phyloP scores from a whole-genome alignment of 2,329 filamentous ascomycete genomes.

The Furcasterigmium sp. region DNA sequence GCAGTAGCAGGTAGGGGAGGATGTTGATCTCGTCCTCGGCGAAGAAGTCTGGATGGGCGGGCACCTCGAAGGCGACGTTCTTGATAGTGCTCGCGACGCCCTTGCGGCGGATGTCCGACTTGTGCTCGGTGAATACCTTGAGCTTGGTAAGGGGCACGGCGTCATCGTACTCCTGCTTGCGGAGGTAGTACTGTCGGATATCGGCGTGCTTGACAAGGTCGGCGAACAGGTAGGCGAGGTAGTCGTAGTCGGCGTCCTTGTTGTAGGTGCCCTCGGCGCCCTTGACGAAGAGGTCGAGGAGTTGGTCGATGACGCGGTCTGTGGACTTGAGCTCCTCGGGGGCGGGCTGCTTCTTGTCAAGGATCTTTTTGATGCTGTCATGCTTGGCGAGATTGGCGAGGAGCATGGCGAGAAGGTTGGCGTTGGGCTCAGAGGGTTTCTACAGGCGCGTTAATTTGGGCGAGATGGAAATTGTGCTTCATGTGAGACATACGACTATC shows the following conservation, averaged over 20 bases:
- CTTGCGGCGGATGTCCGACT: slow-evolving; percentile 74
- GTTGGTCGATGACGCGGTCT: slow-evolving; percentile 74
- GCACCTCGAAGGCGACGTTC: slow-evolving; percentile 81
- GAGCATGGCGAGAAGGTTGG: slow-evolving; percentile 84
- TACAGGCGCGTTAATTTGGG: neutral
- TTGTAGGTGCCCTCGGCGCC: slow-evolving; percentile 80
- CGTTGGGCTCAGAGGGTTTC: slow-evolving; percentile 72
- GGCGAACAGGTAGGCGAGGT: slow-evolving; percentile 89
- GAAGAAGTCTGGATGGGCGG: slow-evolving; percentile 66
- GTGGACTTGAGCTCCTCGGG: slow-evolving; percentile 69
- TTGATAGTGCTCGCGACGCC: slow-evolving; percentile 98
- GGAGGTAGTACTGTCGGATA: slow-evolving; percentile 70
- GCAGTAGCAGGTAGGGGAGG: slow-evolving; percentile 81
- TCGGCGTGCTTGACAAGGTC: slow-evolving; percentile 80
- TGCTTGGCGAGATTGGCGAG: slow-evolving; percentile 87
- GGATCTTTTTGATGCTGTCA: slow-evolving; percentile 63
- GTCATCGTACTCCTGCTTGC: slow-evolving; percentile 68
- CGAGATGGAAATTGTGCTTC: slow-evolving; percentile 9
- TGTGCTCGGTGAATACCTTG: slow-evolving; percentile 89
- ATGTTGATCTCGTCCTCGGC: slow-evolving; percentile 70
- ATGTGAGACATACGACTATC: slow-evolving; percentile 64
- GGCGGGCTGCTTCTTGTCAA: slow-evolving; percentile 61
- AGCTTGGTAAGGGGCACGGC: slow-evolving; percentile 90
- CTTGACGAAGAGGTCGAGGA: slow-evolving; percentile 95
- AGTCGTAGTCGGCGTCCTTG: slow-evolving; percentile 81